A percentile compares a stretch with the other conserved stretches of the same genome.
These are phyloP conservation scores for Aspergillus sparsus DNA, from an alignment of 495 filamentous ascomycete genomes.

Conservation along the genomic window DNA sequence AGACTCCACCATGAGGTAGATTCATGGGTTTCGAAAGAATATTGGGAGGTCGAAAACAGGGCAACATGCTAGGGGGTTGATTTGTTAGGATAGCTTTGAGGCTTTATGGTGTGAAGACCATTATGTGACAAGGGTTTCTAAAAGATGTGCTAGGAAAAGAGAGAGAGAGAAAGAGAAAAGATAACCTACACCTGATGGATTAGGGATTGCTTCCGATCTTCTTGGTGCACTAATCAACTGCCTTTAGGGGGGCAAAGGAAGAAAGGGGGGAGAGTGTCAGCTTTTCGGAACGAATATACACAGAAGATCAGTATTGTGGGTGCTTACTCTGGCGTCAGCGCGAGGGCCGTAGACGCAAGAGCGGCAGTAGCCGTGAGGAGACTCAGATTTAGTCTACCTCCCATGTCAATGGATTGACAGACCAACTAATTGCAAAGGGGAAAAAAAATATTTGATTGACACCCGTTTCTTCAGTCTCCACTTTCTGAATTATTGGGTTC, in stretches of 20 bases:
- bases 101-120: conserved; percentile 19
- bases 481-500: no score
- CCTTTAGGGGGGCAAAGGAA: conserved; percentile 18
- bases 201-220: conserved; percentile 38
- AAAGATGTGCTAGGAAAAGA: not conserved
- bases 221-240: conserved; percentile 39
- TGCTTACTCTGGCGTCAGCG: conserved; percentile 28
- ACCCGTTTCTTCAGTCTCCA: no score
- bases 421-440: not conserved
- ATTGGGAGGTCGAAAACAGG: conserved; percentile 41
- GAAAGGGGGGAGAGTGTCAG: not conserved
- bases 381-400: conserved; percentile 6
- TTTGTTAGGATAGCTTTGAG: no score
- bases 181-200: conserved; percentile 39
- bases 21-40: conserved; percentile 47
- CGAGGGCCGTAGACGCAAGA: conserved; percentile 18
- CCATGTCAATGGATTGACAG: conserved; percentile 17
- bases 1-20: conserved; percentile 37
- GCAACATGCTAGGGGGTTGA: conserved; percentile 20
- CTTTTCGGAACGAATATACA: not conserved
- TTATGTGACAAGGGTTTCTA: not conserved
- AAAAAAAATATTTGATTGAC: not conserved
- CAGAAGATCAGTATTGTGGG: not conserved
- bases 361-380: conserved; percentile 23
- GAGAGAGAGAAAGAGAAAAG: not conserved